phyloP scores from a whole-genome alignment of 345 rosid species.

The Mercurialis annua region DNA sequence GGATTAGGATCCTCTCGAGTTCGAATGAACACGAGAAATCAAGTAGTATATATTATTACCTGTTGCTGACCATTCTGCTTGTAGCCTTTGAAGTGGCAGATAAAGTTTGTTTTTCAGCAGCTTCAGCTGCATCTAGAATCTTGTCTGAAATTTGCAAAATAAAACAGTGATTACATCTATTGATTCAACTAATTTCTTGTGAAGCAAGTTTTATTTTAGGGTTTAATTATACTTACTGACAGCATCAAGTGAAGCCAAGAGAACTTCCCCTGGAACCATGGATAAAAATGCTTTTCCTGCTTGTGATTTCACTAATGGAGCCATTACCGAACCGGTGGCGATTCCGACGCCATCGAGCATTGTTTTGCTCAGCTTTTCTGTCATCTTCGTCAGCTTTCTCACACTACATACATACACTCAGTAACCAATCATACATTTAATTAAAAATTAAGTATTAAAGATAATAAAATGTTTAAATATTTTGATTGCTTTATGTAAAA shows the following conservation, averaged over 20 bases:
- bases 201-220: not conserved
- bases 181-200: not conserved
- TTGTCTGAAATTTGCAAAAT: conserved; percentile 41
- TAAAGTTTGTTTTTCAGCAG: conserved; percentile 75
- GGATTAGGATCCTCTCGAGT: too few species aligned
- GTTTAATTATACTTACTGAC: conserved; percentile 69
- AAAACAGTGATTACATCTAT: not conserved
- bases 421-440: conserved; percentile 11
- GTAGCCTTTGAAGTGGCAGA: conserved; percentile 72
- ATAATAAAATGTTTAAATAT: too few species aligned
- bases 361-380: conserved; percentile 75
- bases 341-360: conserved; percentile 64
- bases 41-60: conserved; percentile 27
- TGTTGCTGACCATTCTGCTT: conserved; percentile 53
- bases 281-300: conserved; percentile 69
- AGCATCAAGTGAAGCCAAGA: conserved; percentile 85
- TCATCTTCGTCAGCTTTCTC: conserved; percentile 63
- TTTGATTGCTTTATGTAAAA: too few species aligned
- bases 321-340: conserved; percentile 66
- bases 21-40: too few species aligned
- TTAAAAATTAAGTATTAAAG: too few species aligned
- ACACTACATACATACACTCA: conserved; percentile 47
- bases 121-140: conserved; percentile 81
- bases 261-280: conserved; percentile 83
- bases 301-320: conserved; percentile 63